phyloP scores from a whole-genome alignment of 1,284 basidiomycete species.

The Psilocybe mexicana region DNA sequence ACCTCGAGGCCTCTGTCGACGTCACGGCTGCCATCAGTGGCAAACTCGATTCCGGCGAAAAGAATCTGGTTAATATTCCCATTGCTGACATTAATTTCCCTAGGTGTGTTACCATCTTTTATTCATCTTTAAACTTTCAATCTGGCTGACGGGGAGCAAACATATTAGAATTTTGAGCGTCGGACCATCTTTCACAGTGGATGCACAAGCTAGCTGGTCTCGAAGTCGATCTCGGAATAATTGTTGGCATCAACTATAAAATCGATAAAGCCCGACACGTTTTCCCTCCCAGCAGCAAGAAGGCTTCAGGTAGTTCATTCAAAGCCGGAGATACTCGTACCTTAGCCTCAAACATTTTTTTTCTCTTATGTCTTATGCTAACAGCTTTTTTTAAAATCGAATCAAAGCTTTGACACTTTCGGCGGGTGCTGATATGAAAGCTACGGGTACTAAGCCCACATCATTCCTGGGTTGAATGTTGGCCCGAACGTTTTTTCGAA shows the following conservation, averaged over 20 bases:
- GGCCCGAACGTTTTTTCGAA: conserved; percentile 41
- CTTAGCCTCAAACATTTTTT: conserved; percentile 16
- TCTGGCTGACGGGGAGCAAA: conserved; percentile 22
- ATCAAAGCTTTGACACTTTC: conserved; percentile 41
- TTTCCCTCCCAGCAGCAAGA: conserved; percentile 39
- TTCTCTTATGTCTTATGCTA: background rate
- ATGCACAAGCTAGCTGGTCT: conserved; percentile 36
- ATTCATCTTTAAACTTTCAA: background rate
- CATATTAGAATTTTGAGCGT: conserved; percentile 35
- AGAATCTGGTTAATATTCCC: conserved; percentile 34
- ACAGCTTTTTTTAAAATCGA: background rate
- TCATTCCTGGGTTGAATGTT: conserved; percentile 48
- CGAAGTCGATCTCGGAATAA: conserved; percentile 37
- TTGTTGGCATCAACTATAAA: conserved; percentile 39
- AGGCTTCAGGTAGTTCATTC: conserved; percentile 29
- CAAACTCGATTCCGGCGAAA: conserved; percentile 28
- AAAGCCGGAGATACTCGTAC: conserved; percentile 38
- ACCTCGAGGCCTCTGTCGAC: conserved; percentile 21
- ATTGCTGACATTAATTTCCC: conserved; percentile 43
- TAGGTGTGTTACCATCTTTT: conserved; percentile 27
- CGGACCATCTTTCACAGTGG: conserved; percentile 39
- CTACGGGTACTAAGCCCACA: conserved; percentile 44
- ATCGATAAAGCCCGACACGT: conserved; percentile 40
- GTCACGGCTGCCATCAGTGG: conserved; percentile 23
- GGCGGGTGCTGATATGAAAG: conserved; percentile 37